These are phyloP conservation scores for Rubia balearica DNA, from an alignment of 305 asterid species.

Conservation along the genomic window DNA sequence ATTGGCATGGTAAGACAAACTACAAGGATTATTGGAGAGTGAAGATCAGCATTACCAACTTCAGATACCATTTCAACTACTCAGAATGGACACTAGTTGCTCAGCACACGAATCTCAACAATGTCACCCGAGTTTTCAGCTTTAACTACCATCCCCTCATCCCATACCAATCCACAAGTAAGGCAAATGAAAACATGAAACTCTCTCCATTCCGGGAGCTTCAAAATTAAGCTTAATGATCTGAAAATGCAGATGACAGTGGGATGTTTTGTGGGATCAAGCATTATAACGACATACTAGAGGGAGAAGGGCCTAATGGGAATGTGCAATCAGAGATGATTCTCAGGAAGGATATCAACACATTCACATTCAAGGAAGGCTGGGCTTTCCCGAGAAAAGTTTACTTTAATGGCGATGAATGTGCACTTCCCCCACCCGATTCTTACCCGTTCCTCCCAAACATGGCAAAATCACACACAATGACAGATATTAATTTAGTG, in stretches of 20 bases:
- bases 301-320: slow-evolving; percentile 4
- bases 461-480: background rate
- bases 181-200: slow-evolving; percentile 10
- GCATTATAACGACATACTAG: slow-evolving; percentile 1
- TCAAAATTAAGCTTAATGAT: background rate
- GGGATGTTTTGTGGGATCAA: slow-evolving; percentile 10
- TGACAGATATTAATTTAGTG: background rate
- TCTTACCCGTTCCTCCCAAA: slow-evolving; percentile 9
- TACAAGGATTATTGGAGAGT: slow-evolving; percentile 51
- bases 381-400: slow-evolving; percentile 7
- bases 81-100: slow-evolving; percentile 48
- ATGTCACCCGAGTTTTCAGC: slow-evolving; percentile 41
- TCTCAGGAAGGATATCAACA: slow-evolving; percentile 3
- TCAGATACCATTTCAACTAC: slow-evolving; percentile 44
- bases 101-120: slow-evolving; percentile 48
- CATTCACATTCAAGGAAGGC: slow-evolving; percentile 7
- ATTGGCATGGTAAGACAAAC: slow-evolving; percentile 50
- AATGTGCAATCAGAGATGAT: slow-evolving; percentile 8
- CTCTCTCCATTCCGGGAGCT: background rate
- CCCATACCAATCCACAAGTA: slow-evolving; percentile 36
- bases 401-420: slow-evolving; percentile 10
- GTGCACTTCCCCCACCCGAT: slow-evolving; percentile 7
- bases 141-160: slow-evolving; percentile 39
- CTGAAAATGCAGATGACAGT: slow-evolving; percentile 5
- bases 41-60: slow-evolving; percentile 39